Conservation (phyloP, 768 basidiomycete species). For the Pulveroboletus sp. region DNA sequence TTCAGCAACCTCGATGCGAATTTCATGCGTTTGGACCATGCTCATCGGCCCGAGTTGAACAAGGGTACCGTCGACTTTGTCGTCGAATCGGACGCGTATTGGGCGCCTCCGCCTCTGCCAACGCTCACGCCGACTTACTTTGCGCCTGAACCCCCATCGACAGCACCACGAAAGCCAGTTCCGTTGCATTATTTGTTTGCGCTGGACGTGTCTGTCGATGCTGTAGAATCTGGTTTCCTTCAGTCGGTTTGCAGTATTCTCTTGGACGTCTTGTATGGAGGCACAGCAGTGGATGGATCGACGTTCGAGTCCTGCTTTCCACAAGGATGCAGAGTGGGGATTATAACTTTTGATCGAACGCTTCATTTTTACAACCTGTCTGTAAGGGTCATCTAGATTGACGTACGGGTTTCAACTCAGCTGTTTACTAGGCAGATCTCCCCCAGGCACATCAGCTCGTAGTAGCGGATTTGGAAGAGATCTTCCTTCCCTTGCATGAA, state of each 20-base stretch:
- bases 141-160: constrained; percentile 45
- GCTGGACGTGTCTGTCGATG: constrained; percentile 75
- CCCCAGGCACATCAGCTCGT: constrained; percentile 67
- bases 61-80: constrained; percentile 91
- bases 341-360: constrained; percentile 77
- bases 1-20: constrained; percentile 82
- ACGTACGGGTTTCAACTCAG: constrained; percentile 16
- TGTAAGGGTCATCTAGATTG: constrained; percentile 44
- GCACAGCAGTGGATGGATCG: constrained; percentile 38
- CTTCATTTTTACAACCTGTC: constrained; percentile 89
- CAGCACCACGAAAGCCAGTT: constrained; percentile 50
- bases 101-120: constrained; percentile 69
- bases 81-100: constrained; percentile 75
- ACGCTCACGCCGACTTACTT: constrained; percentile 53
- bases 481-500: constrained; percentile 73
- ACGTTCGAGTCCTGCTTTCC: constrained; percentile 52
- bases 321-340: constrained; percentile 55
- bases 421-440: constrained; percentile 38
- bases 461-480: constrained; percentile 87
- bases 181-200: constrained; percentile 82
- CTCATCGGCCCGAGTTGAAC: constrained; percentile 79
- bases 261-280: constrained; percentile 62
- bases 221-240: constrained; percentile 69
- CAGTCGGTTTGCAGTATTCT: constrained; percentile 62
- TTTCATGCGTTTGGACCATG: constrained; percentile 75